phyloP scores from a whole-genome alignment of 768 basidiomycete genomes.

The Amanita molliuscula region DNA sequence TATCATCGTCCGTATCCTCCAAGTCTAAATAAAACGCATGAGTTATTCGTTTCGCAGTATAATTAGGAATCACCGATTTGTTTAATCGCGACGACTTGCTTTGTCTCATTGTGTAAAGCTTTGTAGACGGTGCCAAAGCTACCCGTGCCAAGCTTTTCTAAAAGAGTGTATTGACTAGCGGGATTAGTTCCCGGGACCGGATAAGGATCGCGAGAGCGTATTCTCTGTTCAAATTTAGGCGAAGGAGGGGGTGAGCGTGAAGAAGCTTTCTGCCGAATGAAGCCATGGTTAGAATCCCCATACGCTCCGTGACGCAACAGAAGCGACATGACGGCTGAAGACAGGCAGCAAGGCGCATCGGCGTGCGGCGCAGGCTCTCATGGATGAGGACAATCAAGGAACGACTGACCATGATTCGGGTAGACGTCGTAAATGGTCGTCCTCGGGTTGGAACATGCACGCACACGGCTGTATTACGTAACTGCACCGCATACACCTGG shows the following conservation, averaged over 20 bases:
- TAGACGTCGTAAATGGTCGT: slow-evolving; percentile 11
- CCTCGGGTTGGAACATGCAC: not conserved
- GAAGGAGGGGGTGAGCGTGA: slow-evolving; percentile 40
- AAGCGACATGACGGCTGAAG: slow-evolving; percentile 32
- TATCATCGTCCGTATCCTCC: slow-evolving; percentile 97
- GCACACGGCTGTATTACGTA: not conserved
- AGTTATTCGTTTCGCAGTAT: not conserved
- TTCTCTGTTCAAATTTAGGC: slow-evolving; percentile 33
- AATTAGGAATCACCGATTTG: slow-evolving; percentile 66
- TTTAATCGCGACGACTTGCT: slow-evolving; percentile 95
- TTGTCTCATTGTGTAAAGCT: slow-evolving; percentile 89
- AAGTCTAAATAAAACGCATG: slow-evolving; percentile 55
- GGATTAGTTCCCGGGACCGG: slow-evolving; percentile 73
- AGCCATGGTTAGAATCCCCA: slow-evolving; percentile 26
- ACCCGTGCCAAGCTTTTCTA: slow-evolving; percentile 95
- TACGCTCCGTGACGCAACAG: slow-evolving; percentile 34
- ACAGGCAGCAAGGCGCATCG: slow-evolving; percentile 2
- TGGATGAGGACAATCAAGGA: slow-evolving; percentile 11
- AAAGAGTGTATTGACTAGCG: slow-evolving; percentile 81
- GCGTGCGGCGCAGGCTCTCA: slow-evolving; percentile 1
- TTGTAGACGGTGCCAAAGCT: slow-evolving; percentile 98
- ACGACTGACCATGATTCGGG: slow-evolving; percentile 13
- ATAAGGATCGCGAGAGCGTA: slow-evolving; percentile 43
- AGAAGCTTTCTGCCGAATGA: slow-evolving; percentile 24
- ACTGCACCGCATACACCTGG: not conserved